Evolutionary conservation across 768 basidiomycete species (phyloP).

Genomic region (Suillus placidus): DNA sequence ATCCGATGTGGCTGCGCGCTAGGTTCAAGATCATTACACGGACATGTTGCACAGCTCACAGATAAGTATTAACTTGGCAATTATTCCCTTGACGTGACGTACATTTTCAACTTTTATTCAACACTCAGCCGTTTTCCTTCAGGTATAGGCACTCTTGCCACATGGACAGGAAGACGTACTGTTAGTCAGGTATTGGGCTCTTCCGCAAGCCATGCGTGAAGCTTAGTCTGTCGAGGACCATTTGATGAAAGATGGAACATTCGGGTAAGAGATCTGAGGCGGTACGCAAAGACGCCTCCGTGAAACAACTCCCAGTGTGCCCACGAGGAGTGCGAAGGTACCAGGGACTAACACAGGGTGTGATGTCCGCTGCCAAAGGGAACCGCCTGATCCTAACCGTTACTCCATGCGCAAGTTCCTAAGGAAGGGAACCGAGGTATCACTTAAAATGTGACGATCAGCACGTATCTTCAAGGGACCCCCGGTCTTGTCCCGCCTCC

Average conservation of each 20-base stretch:
- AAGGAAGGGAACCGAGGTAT: background rate
- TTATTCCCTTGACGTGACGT: background rate
- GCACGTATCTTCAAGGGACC: background rate
- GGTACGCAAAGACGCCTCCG: background rate
- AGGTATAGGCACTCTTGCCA: background rate
- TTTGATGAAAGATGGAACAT: background rate
- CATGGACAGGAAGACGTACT: background rate
- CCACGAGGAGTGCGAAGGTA: background rate
- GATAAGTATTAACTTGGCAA: background rate
- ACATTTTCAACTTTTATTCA: background rate
- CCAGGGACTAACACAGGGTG: constrained; percentile 1
- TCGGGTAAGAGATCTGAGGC: background rate
- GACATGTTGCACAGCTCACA: background rate
- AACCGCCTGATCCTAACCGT: background rate
- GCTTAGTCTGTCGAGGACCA: background rate
- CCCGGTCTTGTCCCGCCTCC: background rate
- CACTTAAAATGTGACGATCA: background rate
- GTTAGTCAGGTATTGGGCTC: too few species aligned
- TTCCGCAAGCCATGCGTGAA: background rate
- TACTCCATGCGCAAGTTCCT: constrained; percentile 2
- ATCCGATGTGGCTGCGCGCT: background rate
- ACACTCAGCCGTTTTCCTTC: background rate
- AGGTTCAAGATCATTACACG: background rate
- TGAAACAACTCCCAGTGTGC: background rate
- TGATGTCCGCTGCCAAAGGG: background rate